These are phyloP conservation scores for Leccinum longicurvipes DNA, from an alignment of 768 basidiomycete genomes.

Conservation along the genomic window DNA sequence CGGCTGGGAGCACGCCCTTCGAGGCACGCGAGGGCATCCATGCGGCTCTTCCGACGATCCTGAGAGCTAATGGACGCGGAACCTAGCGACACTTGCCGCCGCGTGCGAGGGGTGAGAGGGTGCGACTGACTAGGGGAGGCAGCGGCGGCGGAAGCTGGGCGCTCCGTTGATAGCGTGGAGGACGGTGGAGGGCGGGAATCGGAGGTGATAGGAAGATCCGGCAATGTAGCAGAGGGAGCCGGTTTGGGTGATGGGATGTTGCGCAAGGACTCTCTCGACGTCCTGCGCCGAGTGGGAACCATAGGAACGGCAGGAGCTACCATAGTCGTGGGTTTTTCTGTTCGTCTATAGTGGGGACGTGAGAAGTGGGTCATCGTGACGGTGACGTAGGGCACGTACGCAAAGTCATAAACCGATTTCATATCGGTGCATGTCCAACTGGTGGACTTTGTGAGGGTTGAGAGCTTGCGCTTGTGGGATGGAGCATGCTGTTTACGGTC, in stretches of 20 bases:
- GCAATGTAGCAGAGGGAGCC: slow-evolving; percentile 50
- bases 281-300: slow-evolving; percentile 21
- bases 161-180: slow-evolving; percentile 1
- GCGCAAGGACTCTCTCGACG: slow-evolving; percentile 43
- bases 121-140: slow-evolving; percentile 12
- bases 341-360: slow-evolving; percentile 15
- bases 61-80: slow-evolving; percentile 44
- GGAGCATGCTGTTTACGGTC: slow-evolving; percentile 45
- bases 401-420: slow-evolving; percentile 10
- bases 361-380: not conserved
- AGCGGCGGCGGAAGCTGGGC: slow-evolving; percentile 17
- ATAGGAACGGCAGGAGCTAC: slow-evolving; percentile 11
- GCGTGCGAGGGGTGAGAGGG: slow-evolving; percentile 12
- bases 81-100: slow-evolving; percentile 15
- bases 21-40: slow-evolving; percentile 59
- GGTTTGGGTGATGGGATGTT: slow-evolving; percentile 60
- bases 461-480: slow-evolving; percentile 35
- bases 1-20: slow-evolving; percentile 45
- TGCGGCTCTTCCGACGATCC: slow-evolving; percentile 47
- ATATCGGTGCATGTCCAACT: slow-evolving; percentile 26
- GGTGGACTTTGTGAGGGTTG: slow-evolving; percentile 28
- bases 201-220: slow-evolving; percentile 36
- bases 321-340: slow-evolving; percentile 22
- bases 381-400: slow-evolving; percentile 6
- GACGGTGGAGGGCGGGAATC: not conserved